Base-by-base conservation (phyloP, 192 early-diverging fungal species). In the Gonapodya sp. region DNA sequence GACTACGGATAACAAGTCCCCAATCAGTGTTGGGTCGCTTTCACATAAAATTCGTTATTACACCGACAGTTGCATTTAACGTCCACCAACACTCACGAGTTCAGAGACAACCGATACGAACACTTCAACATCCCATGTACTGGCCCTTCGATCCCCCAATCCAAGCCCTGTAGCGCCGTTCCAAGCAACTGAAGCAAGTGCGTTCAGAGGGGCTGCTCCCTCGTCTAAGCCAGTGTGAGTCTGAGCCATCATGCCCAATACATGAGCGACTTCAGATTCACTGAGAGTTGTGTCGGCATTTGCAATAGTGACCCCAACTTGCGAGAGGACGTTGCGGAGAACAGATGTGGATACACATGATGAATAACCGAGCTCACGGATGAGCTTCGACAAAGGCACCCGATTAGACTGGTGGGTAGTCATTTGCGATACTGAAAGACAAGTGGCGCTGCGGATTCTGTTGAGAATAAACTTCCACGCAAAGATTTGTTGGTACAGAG, bases 231-330 rank as follows among this genome's bases (percentile, higher is more conserved):
- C 86, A 18, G 82, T 82, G 75, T 84, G 86, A 2, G 87, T 89
- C 35, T 80, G 78, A 2, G 87, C 87, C 89, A 95, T 94, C 87
- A 92, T 89, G 30, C 88, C 89, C 35, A 95, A 72, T 1, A 85
- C 83, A 31, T 89, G 88, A 18, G 92, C 91, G 31, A 94, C 88
- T 1, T 80, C 82, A 35, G 77, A 73, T 18, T 85, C 85, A 77
- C 36, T 18, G 8, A 35, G 33, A 14, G 73, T 35, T 18, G 78
- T 36, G 75, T 34, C 34, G 0, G 81, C 24, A 73, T 79, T 73
- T 0, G 31, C 36, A 34, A 73, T 73, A 18, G 73, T 33, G 0
- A 73, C 18, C 2, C 81, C 81, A 14, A 78, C 75, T 34, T 77
- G 75, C 2, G 31, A 16, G 30, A 77, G 31, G 8, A 77, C 31